Evolutionary conservation across 2,329 filamentous ascomycete genomes (phyloP), one percentile per base, ranked within the genome.

Genomic region (Penicillium sp.): DNA sequence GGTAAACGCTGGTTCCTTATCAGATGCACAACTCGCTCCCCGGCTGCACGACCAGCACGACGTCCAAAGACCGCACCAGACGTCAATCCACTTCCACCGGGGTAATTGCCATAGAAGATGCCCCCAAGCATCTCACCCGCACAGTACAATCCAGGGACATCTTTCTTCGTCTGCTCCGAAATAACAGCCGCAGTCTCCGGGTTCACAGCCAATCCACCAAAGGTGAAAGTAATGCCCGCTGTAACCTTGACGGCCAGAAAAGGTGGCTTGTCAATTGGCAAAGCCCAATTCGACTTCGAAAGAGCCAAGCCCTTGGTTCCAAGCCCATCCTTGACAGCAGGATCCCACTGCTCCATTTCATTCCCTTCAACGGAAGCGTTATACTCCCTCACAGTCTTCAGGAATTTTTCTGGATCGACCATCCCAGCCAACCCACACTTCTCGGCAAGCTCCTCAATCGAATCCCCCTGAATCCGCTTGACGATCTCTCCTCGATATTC

Each of bases 181-280:
- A 87, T 66, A 1, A 88, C 79, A 3, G 74, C 75, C 3, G 79
- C 77, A 0, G 81, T 85, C 22, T 81, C 67, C 0, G 83, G 77
- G 45, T 83, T 77, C 2, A 86, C 79, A 5, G 77, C 76, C 6
- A 88, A 69, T 0, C 86, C 85, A 1, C 85, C 86, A 71, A 88
- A 89, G 0, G 86, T 88, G 60, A 88, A 89, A 0, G 85, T 88
- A 14, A 89, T 79, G 1, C 87, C 86, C 43, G 83, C 84, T 4
- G 81, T 82, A 3, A 88, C 84, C 59, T 83, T 83, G 43, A 88
- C 81, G 1, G 86, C 86, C 22, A 86, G 69, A 61, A 84, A 88
- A 0, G 86, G 86, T 0, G 75, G 73, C 57, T 81, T 67, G 36
- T 80, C 76, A 7, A 89, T 61, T 0, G 85, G 79, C 5, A 84